Percentiles rank a stretch among this genome's conserved stretches.
These are phyloP conservation scores for Citrullus mucosospermus DNA, from an alignment of 306 rosid genomes.

Conservation along the genomic window DNA sequence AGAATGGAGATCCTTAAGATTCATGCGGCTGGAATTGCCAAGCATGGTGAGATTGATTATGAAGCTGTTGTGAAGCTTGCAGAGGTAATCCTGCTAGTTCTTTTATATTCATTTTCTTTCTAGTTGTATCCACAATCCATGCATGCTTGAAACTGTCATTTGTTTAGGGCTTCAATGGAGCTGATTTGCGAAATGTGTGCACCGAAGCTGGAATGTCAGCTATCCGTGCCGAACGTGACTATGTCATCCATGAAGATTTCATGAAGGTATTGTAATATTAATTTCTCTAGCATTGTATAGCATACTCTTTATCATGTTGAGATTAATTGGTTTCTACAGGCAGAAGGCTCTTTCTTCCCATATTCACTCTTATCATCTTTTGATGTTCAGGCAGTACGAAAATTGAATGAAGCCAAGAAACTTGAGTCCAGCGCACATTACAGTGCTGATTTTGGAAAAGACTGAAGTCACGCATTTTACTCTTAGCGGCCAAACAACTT, in stretches of 20 bases:
- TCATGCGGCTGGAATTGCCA: slow-evolving; percentile 98
- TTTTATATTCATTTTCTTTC: neutral
- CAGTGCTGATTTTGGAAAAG: slow-evolving; percentile 80
- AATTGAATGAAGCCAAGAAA: slow-evolving; percentile 64
- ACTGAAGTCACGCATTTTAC: slow-evolving; percentile 12
- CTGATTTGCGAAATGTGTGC: slow-evolving; percentile 92
- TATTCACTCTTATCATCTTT: neutral
- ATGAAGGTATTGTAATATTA: slow-evolving; percentile 50
- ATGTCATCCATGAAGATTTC: slow-evolving; percentile 92
- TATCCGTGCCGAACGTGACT: slow-evolving; percentile 92
- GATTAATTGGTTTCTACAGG: neutral
- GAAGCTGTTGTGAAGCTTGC: slow-evolving; percentile 99
- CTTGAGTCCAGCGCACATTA: slow-evolving; percentile 84
- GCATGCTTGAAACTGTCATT: neutral
- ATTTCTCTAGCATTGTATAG: neutral
- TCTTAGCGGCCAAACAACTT: neutral
- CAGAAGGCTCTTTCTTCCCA: neutral
- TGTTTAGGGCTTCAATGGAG: slow-evolving; percentile 88
- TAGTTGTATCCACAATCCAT: neutral
- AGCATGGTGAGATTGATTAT: slow-evolving; percentile 93
- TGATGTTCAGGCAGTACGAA: slow-evolving; percentile 56
- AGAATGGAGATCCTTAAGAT: slow-evolving; percentile 93
- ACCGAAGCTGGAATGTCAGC: slow-evolving; percentile 99
- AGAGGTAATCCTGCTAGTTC: slow-evolving; percentile 37
- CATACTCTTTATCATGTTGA: neutral